Conservation (phyloP, 2,329 filamentous ascomycete species). For the Calonectria hawksworthii region DNA sequence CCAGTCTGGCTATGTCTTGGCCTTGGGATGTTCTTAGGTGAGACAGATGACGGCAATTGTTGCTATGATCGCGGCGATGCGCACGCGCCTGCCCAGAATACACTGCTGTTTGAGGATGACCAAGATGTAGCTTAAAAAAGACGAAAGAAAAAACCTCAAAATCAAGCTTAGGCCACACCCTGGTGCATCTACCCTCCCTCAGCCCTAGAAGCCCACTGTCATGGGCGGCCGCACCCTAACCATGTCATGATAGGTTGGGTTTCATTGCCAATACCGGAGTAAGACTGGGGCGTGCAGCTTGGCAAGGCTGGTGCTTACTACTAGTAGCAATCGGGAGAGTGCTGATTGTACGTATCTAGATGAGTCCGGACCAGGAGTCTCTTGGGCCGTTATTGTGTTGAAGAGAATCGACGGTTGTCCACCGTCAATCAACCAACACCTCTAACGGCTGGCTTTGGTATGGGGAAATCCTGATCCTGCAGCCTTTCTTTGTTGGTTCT, state of each 20-base stretch:
- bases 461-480: background rate
- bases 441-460: background rate
- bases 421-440: background rate
- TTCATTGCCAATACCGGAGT: constrained; percentile 8
- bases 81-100: background rate
- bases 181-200: background rate
- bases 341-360: constrained; percentile 11
- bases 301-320: constrained; percentile 31
- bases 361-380: background rate
- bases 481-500: background rate
- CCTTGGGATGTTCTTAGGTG: background rate
- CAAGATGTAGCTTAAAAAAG: background rate
- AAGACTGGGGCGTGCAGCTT: constrained; percentile 11
- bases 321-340: constrained; percentile 6
- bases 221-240: constrained; percentile 11
- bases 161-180: constrained; percentile 6
- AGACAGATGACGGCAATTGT: background rate
- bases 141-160: background rate
- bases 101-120: background rate
- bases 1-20: background rate
- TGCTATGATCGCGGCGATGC: background rate
- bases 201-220: background rate
- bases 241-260: constrained; percentile 10
- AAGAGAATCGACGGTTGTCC: background rate
- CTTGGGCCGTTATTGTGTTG: background rate